Conservation (phyloP, 2,329 filamentous ascomycete species). For the Penicillium polonicum region DNA sequence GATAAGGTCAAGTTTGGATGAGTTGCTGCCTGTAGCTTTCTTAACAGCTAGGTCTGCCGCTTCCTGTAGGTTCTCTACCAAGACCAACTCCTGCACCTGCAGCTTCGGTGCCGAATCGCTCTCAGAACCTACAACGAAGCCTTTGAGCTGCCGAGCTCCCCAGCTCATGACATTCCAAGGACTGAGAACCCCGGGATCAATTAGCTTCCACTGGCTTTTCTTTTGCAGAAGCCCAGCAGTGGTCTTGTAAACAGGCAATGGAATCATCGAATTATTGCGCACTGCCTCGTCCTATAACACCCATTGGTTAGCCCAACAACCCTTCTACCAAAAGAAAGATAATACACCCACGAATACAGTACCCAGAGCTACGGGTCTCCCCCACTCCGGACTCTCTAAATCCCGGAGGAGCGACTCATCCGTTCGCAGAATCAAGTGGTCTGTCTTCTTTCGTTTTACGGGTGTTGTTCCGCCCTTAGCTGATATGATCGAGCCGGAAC, state of each 20-base stretch:
- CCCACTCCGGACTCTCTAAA: conserved; percentile 74
- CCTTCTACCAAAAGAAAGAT: not conserved
- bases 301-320: not conserved
- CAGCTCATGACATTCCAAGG: conserved; percentile 72
- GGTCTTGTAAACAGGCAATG: conserved; percentile 65
- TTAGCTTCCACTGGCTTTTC: conserved; percentile 61
- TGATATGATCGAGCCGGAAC: conserved; percentile 13
- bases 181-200: conserved; percentile 47
- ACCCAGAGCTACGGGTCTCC: conserved; percentile 75
- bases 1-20: conserved; percentile 61
- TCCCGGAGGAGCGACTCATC: conserved; percentile 66
- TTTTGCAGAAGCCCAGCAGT: conserved; percentile 70
- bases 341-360: conserved; percentile 61
- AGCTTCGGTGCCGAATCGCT: conserved; percentile 34
- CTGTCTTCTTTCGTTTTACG: conserved; percentile 32
- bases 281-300: conserved; percentile 63
- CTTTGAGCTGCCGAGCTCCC: conserved; percentile 69
- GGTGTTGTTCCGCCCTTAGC: not conserved
- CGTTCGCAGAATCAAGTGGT: conserved; percentile 53
- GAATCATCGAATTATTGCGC: conserved; percentile 66
- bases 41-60: conserved; percentile 57
- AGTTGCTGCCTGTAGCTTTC: conserved; percentile 43
- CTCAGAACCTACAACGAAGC: conserved; percentile 49
- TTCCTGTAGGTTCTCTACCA: conserved; percentile 57
- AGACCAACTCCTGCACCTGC: conserved; percentile 45